Evolutionary conservation across 1,139 yeast genomes (phyloP).

Genomic region (Nakaseomyces glabratus): DNA sequence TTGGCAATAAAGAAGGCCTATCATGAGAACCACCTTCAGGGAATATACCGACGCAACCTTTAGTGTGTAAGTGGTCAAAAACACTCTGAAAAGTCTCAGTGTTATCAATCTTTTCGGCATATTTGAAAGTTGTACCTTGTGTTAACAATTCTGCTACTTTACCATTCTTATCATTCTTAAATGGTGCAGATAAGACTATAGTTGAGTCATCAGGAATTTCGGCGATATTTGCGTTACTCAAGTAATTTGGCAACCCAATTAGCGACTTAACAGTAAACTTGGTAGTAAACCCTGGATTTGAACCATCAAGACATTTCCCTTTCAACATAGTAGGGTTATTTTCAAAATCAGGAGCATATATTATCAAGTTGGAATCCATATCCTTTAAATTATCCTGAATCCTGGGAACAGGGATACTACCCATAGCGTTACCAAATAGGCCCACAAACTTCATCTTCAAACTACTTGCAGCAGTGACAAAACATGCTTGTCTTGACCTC

Average conservation of each 20-base stretch:
- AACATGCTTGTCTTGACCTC: slow-evolving; percentile 39
- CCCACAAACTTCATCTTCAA: slow-evolving; percentile 48
- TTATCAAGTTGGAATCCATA: slow-evolving; percentile 38
- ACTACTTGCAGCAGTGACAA: slow-evolving; percentile 58
- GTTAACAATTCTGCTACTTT: slow-evolving; percentile 35
- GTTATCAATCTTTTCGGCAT: slow-evolving; percentile 59
- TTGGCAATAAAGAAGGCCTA: slow-evolving; percentile 60
- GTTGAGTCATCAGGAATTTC: slow-evolving; percentile 47
- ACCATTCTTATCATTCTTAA: slow-evolving; percentile 29
- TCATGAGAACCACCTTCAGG: slow-evolving; percentile 75
- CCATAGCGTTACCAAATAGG: slow-evolving; percentile 45
- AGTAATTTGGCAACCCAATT: slow-evolving; percentile 50
- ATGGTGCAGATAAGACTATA: slow-evolving; percentile 42
- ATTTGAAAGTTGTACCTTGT: slow-evolving; percentile 44
- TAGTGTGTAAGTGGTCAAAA: slow-evolving; percentile 48
- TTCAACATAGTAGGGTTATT: slow-evolving; percentile 30
- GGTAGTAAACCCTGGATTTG: slow-evolving; percentile 32
- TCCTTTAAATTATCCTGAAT: slow-evolving; percentile 54
- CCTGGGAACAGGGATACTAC: slow-evolving; percentile 65
- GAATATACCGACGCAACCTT: slow-evolving; percentile 57
- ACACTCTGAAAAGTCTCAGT: slow-evolving; percentile 52
- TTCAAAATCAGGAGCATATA: slow-evolving; percentile 36
- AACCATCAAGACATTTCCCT: slow-evolving; percentile 12
- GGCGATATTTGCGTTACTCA: slow-evolving; percentile 51
- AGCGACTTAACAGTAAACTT: slow-evolving; percentile 42